phyloP scores from a whole-genome alignment of 148 eudicot species.

The Pharnaceum exiguum region DNA sequence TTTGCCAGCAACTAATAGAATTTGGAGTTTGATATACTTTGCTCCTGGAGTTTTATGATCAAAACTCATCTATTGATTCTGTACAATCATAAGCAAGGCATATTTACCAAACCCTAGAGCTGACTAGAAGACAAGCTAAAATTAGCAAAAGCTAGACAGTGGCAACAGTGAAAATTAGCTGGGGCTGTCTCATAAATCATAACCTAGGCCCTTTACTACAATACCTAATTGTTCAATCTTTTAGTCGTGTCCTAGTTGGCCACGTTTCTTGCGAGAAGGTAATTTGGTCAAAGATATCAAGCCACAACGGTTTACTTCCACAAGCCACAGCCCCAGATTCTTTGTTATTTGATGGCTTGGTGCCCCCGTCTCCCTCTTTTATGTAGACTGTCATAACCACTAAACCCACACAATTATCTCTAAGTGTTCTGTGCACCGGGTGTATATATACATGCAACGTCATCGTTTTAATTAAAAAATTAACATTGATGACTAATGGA shows the following conservation, averaged over 20 bases:
- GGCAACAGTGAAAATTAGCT: conserved; percentile 10
- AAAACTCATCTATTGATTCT: too few relatives aligned
- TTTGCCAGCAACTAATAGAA: too few relatives aligned
- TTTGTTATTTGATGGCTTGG: too few relatives aligned
- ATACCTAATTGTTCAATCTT: conserved; percentile 1
- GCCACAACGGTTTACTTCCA: conserved; percentile 2
- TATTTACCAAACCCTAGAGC: neutral
- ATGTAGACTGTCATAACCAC: too few relatives aligned
- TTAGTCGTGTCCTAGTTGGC: conserved; percentile 7
- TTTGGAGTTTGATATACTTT: too few relatives aligned
- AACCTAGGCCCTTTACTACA: neutral
- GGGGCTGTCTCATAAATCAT: conserved; percentile 10
- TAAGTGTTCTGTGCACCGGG: too few relatives aligned
- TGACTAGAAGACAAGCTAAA: neutral
- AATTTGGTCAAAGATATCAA: neutral
- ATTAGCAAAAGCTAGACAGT: neutral
- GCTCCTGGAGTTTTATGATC: too few relatives aligned
- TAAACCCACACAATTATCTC: too few relatives aligned
- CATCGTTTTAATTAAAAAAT: too few relatives aligned
- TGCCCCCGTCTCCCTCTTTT: neutral
- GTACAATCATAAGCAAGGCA: neutral
- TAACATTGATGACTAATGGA: too few relatives aligned
- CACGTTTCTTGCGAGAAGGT: conserved; percentile 4
- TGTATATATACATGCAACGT: too few relatives aligned
- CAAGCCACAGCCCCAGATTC: neutral